Conservation (phyloP, 1,139 yeast species). For the Saccharomycopsis hybrid region DNA sequence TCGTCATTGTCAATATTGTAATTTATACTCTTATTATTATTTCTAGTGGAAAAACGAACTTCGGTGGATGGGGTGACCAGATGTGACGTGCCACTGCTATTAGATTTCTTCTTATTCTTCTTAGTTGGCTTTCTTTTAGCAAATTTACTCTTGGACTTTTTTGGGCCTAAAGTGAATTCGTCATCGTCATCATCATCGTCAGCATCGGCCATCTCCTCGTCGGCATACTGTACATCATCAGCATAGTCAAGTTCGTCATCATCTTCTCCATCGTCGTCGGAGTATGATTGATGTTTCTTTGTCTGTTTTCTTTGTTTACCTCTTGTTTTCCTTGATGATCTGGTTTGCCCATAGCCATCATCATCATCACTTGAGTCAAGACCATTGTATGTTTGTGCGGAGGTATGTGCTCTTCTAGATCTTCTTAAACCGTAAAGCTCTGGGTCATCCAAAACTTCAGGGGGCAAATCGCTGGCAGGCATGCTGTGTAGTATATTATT, state of each 20-base stretch:
- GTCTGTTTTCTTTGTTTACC: no score
- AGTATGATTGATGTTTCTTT: constrained; percentile 1
- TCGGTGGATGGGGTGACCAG: constrained; percentile 36
- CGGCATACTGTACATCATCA: constrained; percentile 22
- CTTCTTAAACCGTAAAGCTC: constrained; percentile 90
- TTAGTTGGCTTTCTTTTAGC: constrained; percentile 24
- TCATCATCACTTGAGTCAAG: constrained; percentile 24
- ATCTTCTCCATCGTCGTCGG: constrained; percentile 23
- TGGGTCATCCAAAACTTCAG: constrained; percentile 51
- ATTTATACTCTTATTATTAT: constrained; percentile 57
- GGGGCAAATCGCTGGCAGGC: constrained; percentile 26
- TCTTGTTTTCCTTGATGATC: constrained; percentile 3
- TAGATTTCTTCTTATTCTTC: constrained; percentile 23
- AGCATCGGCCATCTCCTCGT: constrained; percentile 21
- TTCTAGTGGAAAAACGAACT: constrained; percentile 72
- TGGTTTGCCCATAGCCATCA: no score
- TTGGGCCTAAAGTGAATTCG: constrained; percentile 12
- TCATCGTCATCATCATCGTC: constrained; percentile 27
- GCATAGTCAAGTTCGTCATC: constrained; percentile 27
- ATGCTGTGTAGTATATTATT: no score
- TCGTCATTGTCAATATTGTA: constrained; percentile 70
- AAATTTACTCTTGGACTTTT: constrained; percentile 21
- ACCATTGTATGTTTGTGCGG: constrained; percentile 32
- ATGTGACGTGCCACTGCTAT: no score
- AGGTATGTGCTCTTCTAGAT: constrained; percentile 63